Percentiles rank a stretch among this genome's conserved stretches.
Conservation (phyloP, 2,329 filamentous ascomycete genomes). For the Monilinia laxa region DNA sequence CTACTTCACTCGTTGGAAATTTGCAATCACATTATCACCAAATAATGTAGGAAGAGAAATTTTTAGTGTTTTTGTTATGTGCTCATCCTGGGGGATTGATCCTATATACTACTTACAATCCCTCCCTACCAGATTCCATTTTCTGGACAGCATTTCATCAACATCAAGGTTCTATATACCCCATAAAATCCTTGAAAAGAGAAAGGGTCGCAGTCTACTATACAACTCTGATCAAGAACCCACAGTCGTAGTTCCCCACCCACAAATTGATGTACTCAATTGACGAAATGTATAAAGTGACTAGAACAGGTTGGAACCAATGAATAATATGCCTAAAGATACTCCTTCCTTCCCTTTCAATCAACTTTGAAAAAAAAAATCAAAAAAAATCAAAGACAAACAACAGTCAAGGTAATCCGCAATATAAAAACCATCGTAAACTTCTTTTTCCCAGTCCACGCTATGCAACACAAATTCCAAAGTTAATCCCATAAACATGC, state of each 20-base stretch:
- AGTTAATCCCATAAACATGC: constrained; percentile 13
- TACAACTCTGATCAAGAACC: constrained; percentile 12
- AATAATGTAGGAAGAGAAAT: not conserved
- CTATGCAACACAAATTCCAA: constrained; percentile 14
- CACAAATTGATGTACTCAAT: constrained; percentile 15
- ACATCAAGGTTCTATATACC: constrained; percentile 18
- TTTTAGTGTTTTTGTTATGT: not conserved
- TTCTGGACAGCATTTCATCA: not conserved
- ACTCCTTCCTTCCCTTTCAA: constrained; percentile 1
- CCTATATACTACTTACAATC: constrained; percentile 7
- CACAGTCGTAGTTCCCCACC: constrained; percentile 17
- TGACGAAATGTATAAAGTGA: not conserved
- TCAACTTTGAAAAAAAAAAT: not conserved
- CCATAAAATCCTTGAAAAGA: constrained; percentile 5
- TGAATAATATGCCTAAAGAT: not conserved
- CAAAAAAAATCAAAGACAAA: not conserved
- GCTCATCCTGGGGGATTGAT: not conserved
- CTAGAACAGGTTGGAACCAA: not conserved
- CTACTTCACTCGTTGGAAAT: not conserved
- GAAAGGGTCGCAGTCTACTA: constrained; percentile 15
- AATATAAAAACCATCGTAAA: constrained; percentile 10
- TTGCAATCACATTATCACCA: not conserved
- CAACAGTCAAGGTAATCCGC: not conserved
- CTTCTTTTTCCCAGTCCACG: constrained; percentile 14
- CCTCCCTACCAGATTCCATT: not conserved